Conservation (phyloP, 2,329 filamentous ascomycete genomes). For the Ciborinia camelliae region DNA sequence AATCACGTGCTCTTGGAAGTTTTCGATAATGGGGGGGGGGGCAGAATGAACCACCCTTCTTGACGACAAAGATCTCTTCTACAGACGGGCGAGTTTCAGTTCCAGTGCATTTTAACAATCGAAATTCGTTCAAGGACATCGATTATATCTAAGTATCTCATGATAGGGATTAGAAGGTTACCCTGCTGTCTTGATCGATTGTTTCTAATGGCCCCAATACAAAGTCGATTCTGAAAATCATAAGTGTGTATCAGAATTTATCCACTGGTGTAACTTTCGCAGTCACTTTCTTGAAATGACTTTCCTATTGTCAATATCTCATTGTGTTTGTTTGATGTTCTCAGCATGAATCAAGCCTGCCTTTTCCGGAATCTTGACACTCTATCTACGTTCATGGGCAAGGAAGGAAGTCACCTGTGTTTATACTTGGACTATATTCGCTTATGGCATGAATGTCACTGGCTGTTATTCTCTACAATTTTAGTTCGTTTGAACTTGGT, state of each 20-base stretch:
- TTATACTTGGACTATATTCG: not conserved
- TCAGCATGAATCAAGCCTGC: not conserved
- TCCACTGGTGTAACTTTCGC: not conserved
- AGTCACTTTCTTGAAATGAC: not conserved
- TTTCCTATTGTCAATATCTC: not conserved
- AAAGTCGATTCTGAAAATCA: not conserved
- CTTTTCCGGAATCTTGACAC: not conserved
- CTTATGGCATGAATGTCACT: not conserved
- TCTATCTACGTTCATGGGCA: not conserved
- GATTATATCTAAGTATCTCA: not conserved
- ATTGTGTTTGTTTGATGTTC: not conserved
- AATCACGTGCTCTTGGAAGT: not conserved
- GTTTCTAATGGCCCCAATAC: no score
- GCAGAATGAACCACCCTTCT: not conserved
- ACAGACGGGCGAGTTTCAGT: not conserved
- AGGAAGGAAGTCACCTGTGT: not conserved
- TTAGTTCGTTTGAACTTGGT: not conserved
- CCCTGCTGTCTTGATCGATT: not conserved
- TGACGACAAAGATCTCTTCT: not conserved
- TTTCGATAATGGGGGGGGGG: not conserved
- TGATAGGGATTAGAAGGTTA: not conserved
- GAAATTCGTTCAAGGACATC: not conserved
- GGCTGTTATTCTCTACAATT: not conserved
- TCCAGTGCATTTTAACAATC: not conserved
- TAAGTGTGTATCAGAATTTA: not conserved